phyloP scores from a whole-genome alignment of 257 asterid species.

The Primulina eburnea region DNA sequence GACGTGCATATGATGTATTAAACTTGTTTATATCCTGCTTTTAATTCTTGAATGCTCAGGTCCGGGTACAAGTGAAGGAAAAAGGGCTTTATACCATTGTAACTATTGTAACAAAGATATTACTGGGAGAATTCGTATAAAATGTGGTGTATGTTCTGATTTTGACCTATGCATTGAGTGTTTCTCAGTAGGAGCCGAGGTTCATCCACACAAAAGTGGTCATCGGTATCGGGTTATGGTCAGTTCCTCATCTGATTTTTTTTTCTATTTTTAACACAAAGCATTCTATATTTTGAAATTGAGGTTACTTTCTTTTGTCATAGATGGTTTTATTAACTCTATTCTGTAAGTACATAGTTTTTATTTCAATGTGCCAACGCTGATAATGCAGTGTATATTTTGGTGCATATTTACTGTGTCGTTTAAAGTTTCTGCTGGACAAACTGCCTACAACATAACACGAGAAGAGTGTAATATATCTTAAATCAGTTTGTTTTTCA shows the following conservation, averaged over 20 bases:
- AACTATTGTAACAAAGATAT: conserved; percentile 83
- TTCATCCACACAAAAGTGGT: conserved; percentile 74
- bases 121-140: conserved; percentile 71
- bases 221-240: conserved; percentile 85
- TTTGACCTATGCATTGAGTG: conserved; percentile 86
- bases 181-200: conserved; percentile 89
- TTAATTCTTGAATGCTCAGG: conserved; percentile 43
- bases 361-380: too few relatives aligned
- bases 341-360: neutral
- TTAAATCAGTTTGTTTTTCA: neutral
- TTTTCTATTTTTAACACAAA: conserved; percentile 9
- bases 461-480: conserved; percentile 4
- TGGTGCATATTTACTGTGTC: conserved; percentile 1
- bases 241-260: conserved; percentile 31
- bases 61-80: conserved; percentile 66
- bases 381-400: neutral
- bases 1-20: neutral
- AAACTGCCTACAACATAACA: neutral
- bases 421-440: neutral
- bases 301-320: neutral
- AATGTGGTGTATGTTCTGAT: conserved; percentile 81
- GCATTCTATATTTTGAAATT: neutral
- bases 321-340: neutral
- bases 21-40: conserved; percentile 11
- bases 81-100: conserved; percentile 77